These are phyloP conservation scores for Floccularia luteovirens DNA, from an alignment of 768 basidiomycete species.

Conservation along the genomic window DNA sequence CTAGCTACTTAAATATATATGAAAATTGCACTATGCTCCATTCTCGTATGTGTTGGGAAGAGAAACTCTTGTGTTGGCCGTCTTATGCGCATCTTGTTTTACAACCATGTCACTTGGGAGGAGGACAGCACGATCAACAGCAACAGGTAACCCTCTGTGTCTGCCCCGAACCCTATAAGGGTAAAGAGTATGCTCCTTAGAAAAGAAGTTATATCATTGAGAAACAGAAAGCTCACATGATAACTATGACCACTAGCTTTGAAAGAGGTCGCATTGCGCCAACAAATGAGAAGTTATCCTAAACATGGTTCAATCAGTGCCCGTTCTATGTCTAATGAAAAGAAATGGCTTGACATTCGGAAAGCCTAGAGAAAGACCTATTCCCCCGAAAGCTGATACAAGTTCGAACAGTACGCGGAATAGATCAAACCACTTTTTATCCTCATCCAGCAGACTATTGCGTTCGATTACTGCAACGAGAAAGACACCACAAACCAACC, in stretches of 20 bases:
- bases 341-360: conserved; percentile 24
- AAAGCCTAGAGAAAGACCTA: conserved; percentile 64
- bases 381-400: conserved; percentile 60
- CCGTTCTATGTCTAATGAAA: background rate
- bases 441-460: conserved; percentile 43
- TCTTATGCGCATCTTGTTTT: conserved; percentile 1
- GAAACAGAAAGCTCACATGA: conserved; percentile 42
- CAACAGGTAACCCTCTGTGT: conserved; percentile 64
- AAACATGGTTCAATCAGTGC: background rate
- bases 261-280: conserved; percentile 59
- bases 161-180: conserved; percentile 51
- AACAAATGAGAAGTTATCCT: conserved; percentile 56
- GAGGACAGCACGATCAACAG: conserved; percentile 51
- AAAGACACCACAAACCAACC: conserved; percentile 70
- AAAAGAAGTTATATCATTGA: too few relatives aligned
- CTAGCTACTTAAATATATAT: too few relatives aligned
- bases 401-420: conserved; percentile 56
- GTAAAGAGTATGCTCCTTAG: background rate
- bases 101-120: conserved; percentile 26
- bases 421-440: conserved; percentile 56
- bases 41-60: too few relatives aligned
- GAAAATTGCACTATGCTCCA: too few relatives aligned
- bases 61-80: too few relatives aligned
- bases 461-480: conserved; percentile 67
- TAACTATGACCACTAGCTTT: conserved; percentile 61